Base-by-base conservation (phyloP, 306 rosid species). In the Aeschynomene evenia region DNA sequence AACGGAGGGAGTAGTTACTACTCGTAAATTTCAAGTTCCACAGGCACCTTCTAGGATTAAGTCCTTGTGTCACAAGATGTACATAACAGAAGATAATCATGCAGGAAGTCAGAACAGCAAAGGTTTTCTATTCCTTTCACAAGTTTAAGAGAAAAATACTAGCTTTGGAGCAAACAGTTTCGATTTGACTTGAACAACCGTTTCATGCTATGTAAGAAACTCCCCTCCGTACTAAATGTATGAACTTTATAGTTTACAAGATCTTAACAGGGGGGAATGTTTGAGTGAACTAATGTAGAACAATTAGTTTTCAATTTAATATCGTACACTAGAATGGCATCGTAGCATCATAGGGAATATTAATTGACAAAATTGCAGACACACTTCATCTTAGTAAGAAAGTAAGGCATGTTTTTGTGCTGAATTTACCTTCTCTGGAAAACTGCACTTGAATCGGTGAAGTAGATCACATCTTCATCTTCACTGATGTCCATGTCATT, bases 401-500 rank as follows among this genome's bases (percentile, higher is more conserved):
- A 56, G 53, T 46, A 64, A 68, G 72, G 58, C 11, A 13, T 28
- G 23, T 3, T 1, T 49, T 43, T 5, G 21, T 58, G 34, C 29
- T n/a, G 42, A 72, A 61, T 33, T 78, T 82, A 90, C 97, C 97
- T 94, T 87, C 98, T 87, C 10, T 66, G 87, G 77, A 78, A 90
- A 53, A 16, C 21, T 36, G 76, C 81, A 75, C 92, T 90, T n/a
- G 96, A 64, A 71, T 94, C 98, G 0, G 92, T 85, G 81, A 94
- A 90, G 83, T 90, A 94, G 40, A 90, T 87, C 13, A 78, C 83
- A 67, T 84, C 88, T 72, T 70, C 78, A 16, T 85, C 80, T 46
- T 88, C 98, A 39, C 85, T 92, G 43, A 88, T 85, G 81, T 90
- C 97, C 76, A 90, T 52, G 75, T 87, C 97, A 54, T 90, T 94